Evolutionary conservation across 192 early-diverging fungal genomes (phyloP).

Genomic region (Linnemannia hyalina): DNA sequence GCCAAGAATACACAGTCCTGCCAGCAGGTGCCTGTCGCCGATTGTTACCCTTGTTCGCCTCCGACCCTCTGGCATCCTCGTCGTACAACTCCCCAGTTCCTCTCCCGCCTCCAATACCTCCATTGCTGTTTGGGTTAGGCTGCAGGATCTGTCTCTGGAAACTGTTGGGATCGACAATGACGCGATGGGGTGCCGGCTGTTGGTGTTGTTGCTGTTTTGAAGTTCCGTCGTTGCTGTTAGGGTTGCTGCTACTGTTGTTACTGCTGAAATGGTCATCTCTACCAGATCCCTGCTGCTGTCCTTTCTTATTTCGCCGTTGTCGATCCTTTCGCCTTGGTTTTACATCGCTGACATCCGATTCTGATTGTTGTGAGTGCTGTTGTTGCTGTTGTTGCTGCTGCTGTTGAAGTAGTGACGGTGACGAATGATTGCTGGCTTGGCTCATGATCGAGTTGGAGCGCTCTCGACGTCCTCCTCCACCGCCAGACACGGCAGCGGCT

Average conservation of each 20-base stretch:
- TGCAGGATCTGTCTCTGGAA: slow-evolving; percentile 50
- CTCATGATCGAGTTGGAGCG: slow-evolving; percentile 20
- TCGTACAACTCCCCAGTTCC: slow-evolving; percentile 30
- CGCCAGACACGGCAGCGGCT: neutral
- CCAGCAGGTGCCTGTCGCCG: slow-evolving; percentile 41
- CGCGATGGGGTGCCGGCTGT: slow-evolving; percentile 28
- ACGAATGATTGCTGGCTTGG: slow-evolving; percentile 1
- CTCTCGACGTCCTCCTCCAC: slow-evolving; percentile 14
- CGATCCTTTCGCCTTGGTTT: slow-evolving; percentile 34
- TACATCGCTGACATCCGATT: slow-evolving; percentile 28
- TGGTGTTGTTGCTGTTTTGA: slow-evolving; percentile 16
- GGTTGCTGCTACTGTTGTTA: neutral
- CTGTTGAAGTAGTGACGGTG: neutral
- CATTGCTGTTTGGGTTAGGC: slow-evolving; percentile 25
- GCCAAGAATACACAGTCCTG: slow-evolving; percentile 53
- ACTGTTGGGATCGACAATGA: slow-evolving; percentile 54
- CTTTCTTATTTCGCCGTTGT: slow-evolving; percentile 26
- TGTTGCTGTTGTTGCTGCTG: slow-evolving; percentile 20
- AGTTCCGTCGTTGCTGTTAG: slow-evolving; percentile 24
- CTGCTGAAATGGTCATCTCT: slow-evolving; percentile 13
- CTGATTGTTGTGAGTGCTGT: slow-evolving; percentile 28
- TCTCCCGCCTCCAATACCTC: slow-evolving; percentile 8
- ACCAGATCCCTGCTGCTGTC: slow-evolving; percentile 23
- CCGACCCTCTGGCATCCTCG: slow-evolving; percentile 20
- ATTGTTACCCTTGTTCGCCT: slow-evolving; percentile 10